phyloP scores from a whole-genome alignment of 371 early-diverging fungal species.

The Saksenaea vasiformis region DNA sequence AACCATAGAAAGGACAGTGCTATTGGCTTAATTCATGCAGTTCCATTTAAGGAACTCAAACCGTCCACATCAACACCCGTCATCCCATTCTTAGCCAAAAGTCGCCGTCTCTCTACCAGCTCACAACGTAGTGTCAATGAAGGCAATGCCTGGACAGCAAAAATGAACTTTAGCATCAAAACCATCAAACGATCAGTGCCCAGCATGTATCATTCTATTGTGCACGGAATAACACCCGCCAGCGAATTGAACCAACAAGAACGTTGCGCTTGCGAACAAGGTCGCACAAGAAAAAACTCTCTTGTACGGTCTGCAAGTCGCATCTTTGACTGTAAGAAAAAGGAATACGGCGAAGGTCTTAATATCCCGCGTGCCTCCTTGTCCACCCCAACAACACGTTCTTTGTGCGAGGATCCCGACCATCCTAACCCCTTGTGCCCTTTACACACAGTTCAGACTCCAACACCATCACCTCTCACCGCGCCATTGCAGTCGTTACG shows the following conservation, averaged over 20 bases:
- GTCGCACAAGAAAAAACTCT: not conserved
- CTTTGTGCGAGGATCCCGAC: not conserved
- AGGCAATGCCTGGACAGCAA: slow-evolving; percentile 35
- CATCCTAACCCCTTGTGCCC: slow-evolving; percentile 26
- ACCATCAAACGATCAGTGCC: slow-evolving; percentile 37
- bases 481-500: not conserved
- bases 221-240: slow-evolving; percentile 16
- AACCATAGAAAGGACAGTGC: slow-evolving; percentile 36
- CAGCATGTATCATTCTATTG: slow-evolving; percentile 27
- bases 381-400: slow-evolving; percentile 11
- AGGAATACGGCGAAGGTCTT: not conserved
- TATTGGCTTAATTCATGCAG: slow-evolving; percentile 21
- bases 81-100: slow-evolving; percentile 19
- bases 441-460: slow-evolving; percentile 1
- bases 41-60: slow-evolving; percentile 14
- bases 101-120: slow-evolving; percentile 22
- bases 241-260: not conserved
- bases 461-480: slow-evolving; percentile 1
- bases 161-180: slow-evolving; percentile 31
- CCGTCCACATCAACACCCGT: slow-evolving; percentile 21
- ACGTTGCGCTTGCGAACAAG: not conserved
- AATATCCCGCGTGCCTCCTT: slow-evolving; percentile 6
- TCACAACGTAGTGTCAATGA: slow-evolving; percentile 25
- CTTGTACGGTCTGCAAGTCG: slow-evolving; percentile 1
- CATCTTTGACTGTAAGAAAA: slow-evolving; percentile 7